A percentile compares a stretch with the other conserved stretches of the same genome.
These are phyloP conservation scores for Dictyostelium citrinum DNA, from an alignment of 78 protist species.

Conservation along the genomic window DNA sequence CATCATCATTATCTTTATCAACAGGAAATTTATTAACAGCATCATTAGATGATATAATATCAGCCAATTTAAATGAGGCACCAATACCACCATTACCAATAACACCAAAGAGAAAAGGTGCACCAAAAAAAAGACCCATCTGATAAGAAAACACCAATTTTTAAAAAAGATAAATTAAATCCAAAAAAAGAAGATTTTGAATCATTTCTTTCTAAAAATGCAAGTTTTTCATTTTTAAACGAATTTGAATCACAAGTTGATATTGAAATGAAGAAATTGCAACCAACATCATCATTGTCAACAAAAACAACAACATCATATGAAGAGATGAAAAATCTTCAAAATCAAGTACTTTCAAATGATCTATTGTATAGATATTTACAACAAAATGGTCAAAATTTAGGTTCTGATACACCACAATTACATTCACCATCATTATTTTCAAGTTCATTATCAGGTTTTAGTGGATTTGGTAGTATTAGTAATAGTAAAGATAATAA, in stretches of 20 bases:
- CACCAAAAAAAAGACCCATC: conserved; percentile 2
- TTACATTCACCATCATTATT: not conserved
- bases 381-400: not conserved
- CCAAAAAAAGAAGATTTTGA: conserved; percentile 3
- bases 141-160: conserved; percentile 13
- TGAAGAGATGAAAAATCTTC: not conserved
- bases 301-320: no score
- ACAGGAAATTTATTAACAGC: not conserved
- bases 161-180: not conserved
- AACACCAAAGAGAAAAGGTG: conserved; percentile 10
- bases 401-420: not conserved
- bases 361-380: not conserved
- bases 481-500: not conserved
- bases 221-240: not conserved
- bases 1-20: not conserved
- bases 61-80: not conserved
- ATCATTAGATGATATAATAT: not conserved
- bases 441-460: not conserved
- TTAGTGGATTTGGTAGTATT: not conserved
- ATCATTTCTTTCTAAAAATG: not conserved
- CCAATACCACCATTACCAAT: not conserved
- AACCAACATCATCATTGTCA: not conserved
- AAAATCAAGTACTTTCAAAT: not conserved
- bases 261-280: not conserved
- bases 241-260: conserved; percentile 1